Conservation (phyloP, 1,284 basidiomycete species). For the Fistulina hepatica region DNA sequence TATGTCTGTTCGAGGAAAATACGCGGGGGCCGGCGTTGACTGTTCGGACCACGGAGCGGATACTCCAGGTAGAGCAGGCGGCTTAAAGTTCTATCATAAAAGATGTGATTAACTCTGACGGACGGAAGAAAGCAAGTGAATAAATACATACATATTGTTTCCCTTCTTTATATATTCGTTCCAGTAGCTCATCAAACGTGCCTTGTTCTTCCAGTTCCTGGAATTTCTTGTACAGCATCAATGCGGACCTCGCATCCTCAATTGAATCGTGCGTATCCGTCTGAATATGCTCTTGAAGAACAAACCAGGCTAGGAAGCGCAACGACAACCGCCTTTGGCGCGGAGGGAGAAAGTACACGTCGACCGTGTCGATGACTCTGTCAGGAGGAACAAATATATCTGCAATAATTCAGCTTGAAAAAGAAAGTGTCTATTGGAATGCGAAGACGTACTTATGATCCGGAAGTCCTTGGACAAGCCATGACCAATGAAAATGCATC, state of each 20-base stretch:
- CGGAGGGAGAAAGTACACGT: slow-evolving; percentile 77
- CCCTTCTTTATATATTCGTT: slow-evolving; percentile 69
- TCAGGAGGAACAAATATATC: slow-evolving; percentile 93
- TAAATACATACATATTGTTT: slow-evolving; percentile 47
- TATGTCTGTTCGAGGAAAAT: too few relatives aligned
- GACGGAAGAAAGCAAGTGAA: neutral
- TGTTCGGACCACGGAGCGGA: too few relatives aligned
- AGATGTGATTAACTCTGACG: slow-evolving; percentile 1
- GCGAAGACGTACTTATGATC: slow-evolving; percentile 75
- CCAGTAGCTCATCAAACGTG: slow-evolving; percentile 80
- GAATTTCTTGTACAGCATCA: slow-evolving; percentile 81
- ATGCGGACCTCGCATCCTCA: slow-evolving; percentile 85
- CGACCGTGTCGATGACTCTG: slow-evolving; percentile 95
- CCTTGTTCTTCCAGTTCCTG: slow-evolving; percentile 68
- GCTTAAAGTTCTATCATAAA: slow-evolving; percentile 45
- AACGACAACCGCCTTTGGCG: slow-evolving; percentile 84
- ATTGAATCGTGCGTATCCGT: slow-evolving; percentile 93
- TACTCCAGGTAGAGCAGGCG: slow-evolving; percentile 31
- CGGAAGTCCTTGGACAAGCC: slow-evolving; percentile 99
- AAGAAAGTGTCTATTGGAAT: neutral
- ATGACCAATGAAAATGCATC: slow-evolving; percentile 96
- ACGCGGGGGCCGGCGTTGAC: too few relatives aligned
- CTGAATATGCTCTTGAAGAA: slow-evolving; percentile 88
- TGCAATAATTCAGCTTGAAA: slow-evolving; percentile 22
- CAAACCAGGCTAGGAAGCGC: slow-evolving; percentile 91